phyloP scores from a whole-genome alignment of 2,329 filamentous ascomycete species.

The Dactylonectria estremocensis region DNA sequence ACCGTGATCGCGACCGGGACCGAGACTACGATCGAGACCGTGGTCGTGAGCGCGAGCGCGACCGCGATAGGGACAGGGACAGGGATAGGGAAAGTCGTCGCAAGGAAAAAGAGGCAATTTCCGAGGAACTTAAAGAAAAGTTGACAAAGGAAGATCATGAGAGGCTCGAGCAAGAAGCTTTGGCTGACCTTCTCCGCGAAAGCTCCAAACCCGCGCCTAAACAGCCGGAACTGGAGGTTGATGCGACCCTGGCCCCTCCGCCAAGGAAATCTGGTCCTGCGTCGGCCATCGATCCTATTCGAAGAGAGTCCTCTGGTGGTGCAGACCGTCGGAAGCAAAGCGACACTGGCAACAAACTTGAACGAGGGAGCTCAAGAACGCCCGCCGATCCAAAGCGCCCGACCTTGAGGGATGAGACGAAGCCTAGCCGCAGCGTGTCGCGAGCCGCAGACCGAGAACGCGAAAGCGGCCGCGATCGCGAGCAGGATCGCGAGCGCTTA shows the following conservation, averaged over 20 bases:
- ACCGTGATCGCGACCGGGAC: slow-evolving; percentile 51
- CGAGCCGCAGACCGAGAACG: slow-evolving; percentile 47
- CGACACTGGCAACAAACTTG: slow-evolving; percentile 51
- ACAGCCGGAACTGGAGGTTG: slow-evolving; percentile 70
- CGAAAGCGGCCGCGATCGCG: slow-evolving; percentile 46
- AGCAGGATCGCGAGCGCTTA: slow-evolving; percentile 47
- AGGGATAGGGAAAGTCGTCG: slow-evolving; percentile 52
- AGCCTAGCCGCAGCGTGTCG: slow-evolving; percentile 53
- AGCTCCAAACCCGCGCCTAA: slow-evolving; percentile 66
- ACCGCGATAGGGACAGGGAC: slow-evolving; percentile 51
- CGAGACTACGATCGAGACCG: slow-evolving; percentile 51
- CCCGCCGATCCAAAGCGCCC: slow-evolving; percentile 48
- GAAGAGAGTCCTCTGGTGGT: slow-evolving; percentile 61
- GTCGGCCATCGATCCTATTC: slow-evolving; percentile 72
- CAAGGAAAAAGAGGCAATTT: slow-evolving; percentile 55
- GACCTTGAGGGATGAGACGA: slow-evolving; percentile 49
- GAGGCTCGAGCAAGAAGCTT: slow-evolving; percentile 70
- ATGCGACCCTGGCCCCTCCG: slow-evolving; percentile 69
- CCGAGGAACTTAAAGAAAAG: slow-evolving; percentile 66
- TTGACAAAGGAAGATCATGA: slow-evolving; percentile 72
- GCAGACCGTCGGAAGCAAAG: slow-evolving; percentile 58
- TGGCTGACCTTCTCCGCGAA: slow-evolving; percentile 72
- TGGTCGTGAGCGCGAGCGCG: slow-evolving; percentile 50
- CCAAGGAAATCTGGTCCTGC: slow-evolving; percentile 67
- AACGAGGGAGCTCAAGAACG: slow-evolving; percentile 54